phyloP scores from a whole-genome alignment of 2,329 filamentous ascomycete species.

The Diatrype stigma region DNA sequence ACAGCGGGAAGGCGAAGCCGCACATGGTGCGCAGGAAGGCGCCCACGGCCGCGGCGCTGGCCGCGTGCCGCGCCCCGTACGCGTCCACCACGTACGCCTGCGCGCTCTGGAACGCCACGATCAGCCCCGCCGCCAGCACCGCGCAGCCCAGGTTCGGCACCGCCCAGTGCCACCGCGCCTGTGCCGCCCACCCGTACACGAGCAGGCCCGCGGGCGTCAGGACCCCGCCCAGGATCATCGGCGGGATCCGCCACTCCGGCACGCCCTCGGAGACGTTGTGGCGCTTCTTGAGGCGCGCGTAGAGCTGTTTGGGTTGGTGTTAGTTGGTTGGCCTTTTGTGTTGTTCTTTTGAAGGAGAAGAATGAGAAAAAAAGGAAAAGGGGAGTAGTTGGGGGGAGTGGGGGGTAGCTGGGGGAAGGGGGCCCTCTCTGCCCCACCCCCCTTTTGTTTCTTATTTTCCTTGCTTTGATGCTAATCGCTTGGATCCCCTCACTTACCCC shows the following conservation, averaged over 20 bases:
- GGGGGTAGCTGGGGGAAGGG: no score
- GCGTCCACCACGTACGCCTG: conserved; percentile 57
- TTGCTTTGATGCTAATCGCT: neutral
- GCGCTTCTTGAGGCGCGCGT: conserved; percentile 1
- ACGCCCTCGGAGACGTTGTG: conserved; percentile 4
- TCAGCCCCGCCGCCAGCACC: conserved; percentile 43
- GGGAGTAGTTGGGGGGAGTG: no score
- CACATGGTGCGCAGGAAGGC: conserved; percentile 38
- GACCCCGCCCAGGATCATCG: conserved; percentile 26
- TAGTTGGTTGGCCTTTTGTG: neutral
- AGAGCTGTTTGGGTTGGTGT: conserved; percentile 1
- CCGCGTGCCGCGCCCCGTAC: conserved; percentile 21
- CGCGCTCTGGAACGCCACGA: conserved; percentile 53
- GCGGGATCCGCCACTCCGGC: conserved; percentile 12
- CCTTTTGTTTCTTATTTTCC: no score
- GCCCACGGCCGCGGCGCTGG: conserved; percentile 34
- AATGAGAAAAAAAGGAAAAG: no score
- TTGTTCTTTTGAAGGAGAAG: neutral
- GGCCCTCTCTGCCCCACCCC: no score
- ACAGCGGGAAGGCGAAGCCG: conserved; percentile 44
- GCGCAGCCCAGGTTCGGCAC: conserved; percentile 55
- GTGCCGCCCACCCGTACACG: conserved; percentile 43
- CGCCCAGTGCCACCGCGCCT: conserved; percentile 43
- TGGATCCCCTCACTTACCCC: conserved; percentile 14
- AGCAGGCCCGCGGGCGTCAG: conserved; percentile 46